These are phyloP conservation scores for Quercus suber DNA, from an alignment of 306 rosid genomes.

Conservation along the genomic window DNA sequence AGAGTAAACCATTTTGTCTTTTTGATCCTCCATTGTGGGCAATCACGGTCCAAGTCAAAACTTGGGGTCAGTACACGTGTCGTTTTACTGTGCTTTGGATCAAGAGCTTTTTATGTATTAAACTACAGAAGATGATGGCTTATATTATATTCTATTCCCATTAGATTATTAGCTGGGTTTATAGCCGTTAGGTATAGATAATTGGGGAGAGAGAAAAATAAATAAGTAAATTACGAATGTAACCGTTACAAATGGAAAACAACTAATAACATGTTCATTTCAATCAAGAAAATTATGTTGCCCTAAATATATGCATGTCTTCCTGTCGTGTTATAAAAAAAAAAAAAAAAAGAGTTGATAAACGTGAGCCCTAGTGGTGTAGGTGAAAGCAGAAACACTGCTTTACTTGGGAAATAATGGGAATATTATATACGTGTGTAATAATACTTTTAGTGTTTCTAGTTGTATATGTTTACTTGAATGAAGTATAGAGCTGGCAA, in stretches of 20 bases:
- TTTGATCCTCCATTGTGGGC: not conserved
- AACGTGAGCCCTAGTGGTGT: not conserved
- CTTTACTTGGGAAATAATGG: not conserved
- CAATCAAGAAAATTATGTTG: constrained; percentile 5
- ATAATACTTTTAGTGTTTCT: not conserved
- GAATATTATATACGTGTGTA: not conserved
- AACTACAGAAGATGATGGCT: not conserved
- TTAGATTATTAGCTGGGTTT: not conserved
- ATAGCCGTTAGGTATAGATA: constrained; percentile 18
- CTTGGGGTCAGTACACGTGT: constrained; percentile 5
- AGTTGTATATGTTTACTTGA: not conserved
- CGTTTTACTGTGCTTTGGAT: not conserved
- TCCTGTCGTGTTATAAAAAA: constrained; percentile 5
- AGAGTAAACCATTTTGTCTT: not conserved
- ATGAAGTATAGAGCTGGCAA: constrained; percentile 19
- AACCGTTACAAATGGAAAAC: constrained; percentile 44
- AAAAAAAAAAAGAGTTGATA: not conserved
- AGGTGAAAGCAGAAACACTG: not conserved
- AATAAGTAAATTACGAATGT: not conserved
- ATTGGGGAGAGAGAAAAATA: constrained; percentile 17
- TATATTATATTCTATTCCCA: not conserved
- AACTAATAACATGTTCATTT: constrained; percentile 32
- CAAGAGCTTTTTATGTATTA: not conserved
- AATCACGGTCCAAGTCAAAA: not conserved
- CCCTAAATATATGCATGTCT: constrained; percentile 19